These are phyloP conservation scores for Tolypocladium pustulatum DNA, from an alignment of 2,329 filamentous ascomycete genomes.

Conservation along the genomic window DNA sequence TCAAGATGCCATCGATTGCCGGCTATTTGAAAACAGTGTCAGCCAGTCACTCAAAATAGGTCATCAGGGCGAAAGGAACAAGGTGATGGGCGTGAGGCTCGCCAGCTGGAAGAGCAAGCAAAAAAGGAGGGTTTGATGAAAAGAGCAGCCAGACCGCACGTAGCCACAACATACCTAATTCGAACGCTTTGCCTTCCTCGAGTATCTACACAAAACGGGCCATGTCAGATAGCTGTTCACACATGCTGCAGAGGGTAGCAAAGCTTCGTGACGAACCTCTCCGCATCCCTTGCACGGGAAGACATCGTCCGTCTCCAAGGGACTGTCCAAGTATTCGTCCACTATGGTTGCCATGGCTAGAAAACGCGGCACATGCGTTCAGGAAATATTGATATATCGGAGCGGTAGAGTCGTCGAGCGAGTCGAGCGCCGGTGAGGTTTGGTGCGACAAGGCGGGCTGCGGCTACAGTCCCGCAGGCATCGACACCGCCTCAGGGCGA, in stretches of 20 bases:
- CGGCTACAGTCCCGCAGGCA: neutral
- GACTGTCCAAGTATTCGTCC: conserved; percentile 52
- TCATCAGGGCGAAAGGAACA: neutral
- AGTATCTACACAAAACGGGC: conserved; percentile 55
- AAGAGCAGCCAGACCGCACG: neutral
- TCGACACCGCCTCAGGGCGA: neutral
- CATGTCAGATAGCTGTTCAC: neutral
- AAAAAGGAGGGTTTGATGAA: neutral
- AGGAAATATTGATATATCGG: neutral
- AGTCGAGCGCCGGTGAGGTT: neutral
- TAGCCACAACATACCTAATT: conserved; percentile 63
- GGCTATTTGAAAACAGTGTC: conserved; percentile 40
- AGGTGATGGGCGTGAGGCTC: neutral
- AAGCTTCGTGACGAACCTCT: conserved; percentile 49
- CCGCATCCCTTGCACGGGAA: conserved; percentile 91
- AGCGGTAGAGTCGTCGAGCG: neutral
- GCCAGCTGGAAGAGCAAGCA: neutral
- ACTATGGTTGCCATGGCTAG: conserved; percentile 36
- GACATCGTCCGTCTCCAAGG: conserved; percentile 69
- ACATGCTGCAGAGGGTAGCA: neutral
- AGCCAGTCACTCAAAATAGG: conserved; percentile 10
- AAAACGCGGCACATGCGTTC: neutral
- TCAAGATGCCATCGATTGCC: conserved; percentile 98
- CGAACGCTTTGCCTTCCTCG: conserved; percentile 97
- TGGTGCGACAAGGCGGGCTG: neutral